Conservation (phyloP, 139 green algal species). For the Chlamydomonas sp. region DNA sequence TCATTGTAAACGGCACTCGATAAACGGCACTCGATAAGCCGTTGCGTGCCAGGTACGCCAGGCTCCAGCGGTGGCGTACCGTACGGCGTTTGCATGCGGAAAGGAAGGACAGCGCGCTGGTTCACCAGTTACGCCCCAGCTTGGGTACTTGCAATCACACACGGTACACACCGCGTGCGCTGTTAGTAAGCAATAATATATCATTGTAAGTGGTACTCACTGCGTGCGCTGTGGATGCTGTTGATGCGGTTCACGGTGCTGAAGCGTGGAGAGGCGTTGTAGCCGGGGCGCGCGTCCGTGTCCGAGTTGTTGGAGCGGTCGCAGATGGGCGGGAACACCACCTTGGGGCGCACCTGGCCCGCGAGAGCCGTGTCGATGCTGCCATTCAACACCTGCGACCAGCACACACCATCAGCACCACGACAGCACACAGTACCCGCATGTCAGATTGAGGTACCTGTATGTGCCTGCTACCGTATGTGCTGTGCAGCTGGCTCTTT, state of each 20-base stretch:
- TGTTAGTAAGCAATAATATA: not conserved
- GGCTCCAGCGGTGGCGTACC: too few relatives aligned
- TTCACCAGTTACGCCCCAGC: too few relatives aligned
- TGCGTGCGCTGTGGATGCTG: constrained; percentile 17
- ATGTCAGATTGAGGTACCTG: too few relatives aligned
- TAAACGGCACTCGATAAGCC: too few relatives aligned
- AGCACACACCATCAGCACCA: not conserved
- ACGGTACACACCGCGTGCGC: not conserved
- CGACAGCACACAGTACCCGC: too few relatives aligned
- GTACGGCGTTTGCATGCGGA: too few relatives aligned
- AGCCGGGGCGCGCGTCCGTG: not conserved
- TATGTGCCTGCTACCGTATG: too few relatives aligned
- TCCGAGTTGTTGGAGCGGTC: constrained; percentile 31
- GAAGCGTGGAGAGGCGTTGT: not conserved
- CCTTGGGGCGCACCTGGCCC: constrained; percentile 32
- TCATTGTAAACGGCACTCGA: not conserved
- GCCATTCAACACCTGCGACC: constrained; percentile 30
- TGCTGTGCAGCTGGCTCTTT: too few relatives aligned
- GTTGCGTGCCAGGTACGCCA: too few relatives aligned
- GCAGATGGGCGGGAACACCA: constrained; percentile 69
- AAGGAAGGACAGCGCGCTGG: too few relatives aligned
- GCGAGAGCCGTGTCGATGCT: constrained; percentile 47
- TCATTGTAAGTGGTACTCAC: not conserved
- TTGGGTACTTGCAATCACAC: not conserved
- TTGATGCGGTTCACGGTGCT: not conserved